These are phyloP conservation scores for Lachancea dasiensis DNA, from an alignment of 805 yeast species.

Conservation along the genomic window DNA sequence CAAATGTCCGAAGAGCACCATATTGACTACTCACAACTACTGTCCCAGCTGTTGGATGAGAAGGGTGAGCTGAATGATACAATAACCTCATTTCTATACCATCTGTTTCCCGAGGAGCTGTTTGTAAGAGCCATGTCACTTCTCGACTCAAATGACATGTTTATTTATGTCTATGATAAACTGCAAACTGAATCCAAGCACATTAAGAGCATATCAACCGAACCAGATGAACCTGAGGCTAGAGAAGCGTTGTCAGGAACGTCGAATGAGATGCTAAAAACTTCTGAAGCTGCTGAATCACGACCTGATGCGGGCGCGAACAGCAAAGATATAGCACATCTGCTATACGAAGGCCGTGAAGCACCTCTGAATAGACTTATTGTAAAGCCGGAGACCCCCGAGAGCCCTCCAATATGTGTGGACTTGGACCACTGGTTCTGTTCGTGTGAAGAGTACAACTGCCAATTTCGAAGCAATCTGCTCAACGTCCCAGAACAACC, in stretches of 20 bases:
- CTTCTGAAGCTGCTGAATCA: too few species aligned
- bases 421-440: constrained; percentile 31
- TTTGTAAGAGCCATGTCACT: constrained; percentile 32
- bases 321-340: background rate
- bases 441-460: constrained; percentile 29
- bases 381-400: constrained; percentile 18
- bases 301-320: background rate
- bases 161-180: constrained; percentile 25
- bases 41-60: constrained; percentile 16
- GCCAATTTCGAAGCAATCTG: constrained; percentile 16
- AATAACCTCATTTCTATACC: constrained; percentile 28
- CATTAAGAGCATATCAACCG: constrained; percentile 2
- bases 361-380: constrained; percentile 18
- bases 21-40: constrained; percentile 20
- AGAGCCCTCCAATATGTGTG: constrained; percentile 23
- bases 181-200: background rate
- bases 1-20: constrained; percentile 5
- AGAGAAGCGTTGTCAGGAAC: too few species aligned
- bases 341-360: constrained; percentile 3
- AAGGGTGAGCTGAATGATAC: constrained; percentile 25
- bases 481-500: background rate
- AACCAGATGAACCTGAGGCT: background rate
- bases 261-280: too few species aligned
- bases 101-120: constrained; percentile 29
- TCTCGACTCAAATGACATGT: constrained; percentile 31